A percentile compares a stretch with the other conserved stretches of the same genome.
Evolutionary conservation across 768 basidiomycete genomes (phyloP).

Genomic region (Phaffia tasmanica): DNA sequence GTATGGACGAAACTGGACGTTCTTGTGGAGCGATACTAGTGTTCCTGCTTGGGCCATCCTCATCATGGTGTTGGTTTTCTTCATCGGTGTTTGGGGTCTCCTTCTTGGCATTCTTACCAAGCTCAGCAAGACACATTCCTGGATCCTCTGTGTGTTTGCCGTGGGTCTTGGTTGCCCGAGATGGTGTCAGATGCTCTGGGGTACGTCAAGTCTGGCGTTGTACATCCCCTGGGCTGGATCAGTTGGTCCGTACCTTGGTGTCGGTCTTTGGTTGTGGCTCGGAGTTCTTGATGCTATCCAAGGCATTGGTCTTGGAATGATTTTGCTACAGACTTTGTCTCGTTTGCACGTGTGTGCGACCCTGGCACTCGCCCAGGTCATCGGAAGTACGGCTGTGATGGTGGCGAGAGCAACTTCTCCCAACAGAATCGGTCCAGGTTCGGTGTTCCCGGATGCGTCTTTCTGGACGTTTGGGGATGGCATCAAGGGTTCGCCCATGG

Average conservation of each 20-base stretch:
- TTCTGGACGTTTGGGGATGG: slow-evolving; percentile 74
- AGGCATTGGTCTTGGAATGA: slow-evolving; percentile 88
- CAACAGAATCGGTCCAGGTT: slow-evolving; percentile 73
- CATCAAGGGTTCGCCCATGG: slow-evolving; percentile 25
- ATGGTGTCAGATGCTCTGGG: slow-evolving; percentile 98
- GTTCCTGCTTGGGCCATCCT: slow-evolving; percentile 75
- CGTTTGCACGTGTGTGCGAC: slow-evolving; percentile 90
- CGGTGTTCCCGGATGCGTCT: slow-evolving; percentile 83
- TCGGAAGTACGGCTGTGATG: slow-evolving; percentile 85
- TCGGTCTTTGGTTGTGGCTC: slow-evolving; percentile 87
- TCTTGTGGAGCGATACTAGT: slow-evolving; percentile 67
- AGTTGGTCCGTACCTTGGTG: slow-evolving; percentile 41
- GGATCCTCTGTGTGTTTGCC: slow-evolving; percentile 87
- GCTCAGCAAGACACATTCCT: slow-evolving; percentile 88
- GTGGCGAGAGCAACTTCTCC: slow-evolving; percentile 82
- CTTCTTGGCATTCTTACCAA: slow-evolving; percentile 64
- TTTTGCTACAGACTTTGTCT: slow-evolving; percentile 60
- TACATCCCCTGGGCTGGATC: slow-evolving; percentile 27
- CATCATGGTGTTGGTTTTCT: slow-evolving; percentile 69
- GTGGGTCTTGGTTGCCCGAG: slow-evolving; percentile 85
- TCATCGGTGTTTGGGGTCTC: slow-evolving; percentile 71
- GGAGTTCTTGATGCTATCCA: slow-evolving; percentile 89
- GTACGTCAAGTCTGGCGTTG: slow-evolving; percentile 73
- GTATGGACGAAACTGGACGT: slow-evolving; percentile 88
- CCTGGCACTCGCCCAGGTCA: slow-evolving; percentile 74